phyloP scores from a whole-genome alignment of 2,329 filamentous ascomycete genomes.

The Zymoseptoria pseudotritici region DNA sequence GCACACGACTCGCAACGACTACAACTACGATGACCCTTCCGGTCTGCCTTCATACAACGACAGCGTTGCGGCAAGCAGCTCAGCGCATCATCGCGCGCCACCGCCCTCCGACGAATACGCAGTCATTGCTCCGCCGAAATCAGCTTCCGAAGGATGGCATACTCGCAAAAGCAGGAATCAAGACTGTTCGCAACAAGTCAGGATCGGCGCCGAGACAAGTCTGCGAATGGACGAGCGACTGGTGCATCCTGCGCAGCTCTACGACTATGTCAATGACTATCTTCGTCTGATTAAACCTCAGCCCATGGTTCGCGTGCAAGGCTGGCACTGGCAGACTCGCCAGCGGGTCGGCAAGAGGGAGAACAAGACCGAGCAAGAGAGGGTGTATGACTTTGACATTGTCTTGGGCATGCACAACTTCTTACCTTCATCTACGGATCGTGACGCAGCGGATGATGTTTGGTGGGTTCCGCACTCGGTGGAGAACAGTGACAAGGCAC shows the following conservation, averaged over 20 bases:
- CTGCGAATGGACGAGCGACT: constrained; percentile 25
- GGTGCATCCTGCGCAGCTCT: constrained; percentile 15
- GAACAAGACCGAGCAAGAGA: constrained; percentile 25
- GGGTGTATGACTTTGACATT: constrained; percentile 23
- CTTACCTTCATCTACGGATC: constrained; percentile 5
- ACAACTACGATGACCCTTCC: constrained; percentile 20
- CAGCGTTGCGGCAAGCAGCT: constrained; percentile 14
- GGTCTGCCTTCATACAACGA: constrained; percentile 24
- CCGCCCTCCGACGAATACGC: constrained; percentile 12
- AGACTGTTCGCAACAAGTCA: constrained; percentile 6
- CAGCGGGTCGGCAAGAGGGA: constrained; percentile 11
- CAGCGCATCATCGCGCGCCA: not conserved
- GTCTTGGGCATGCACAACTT: constrained; percentile 16
- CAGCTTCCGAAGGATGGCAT: not conserved
- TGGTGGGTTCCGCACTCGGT: constrained; percentile 38
- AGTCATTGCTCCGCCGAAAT: constrained; percentile 9
- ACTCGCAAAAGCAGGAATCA: constrained; percentile 3
- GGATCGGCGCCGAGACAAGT: constrained; percentile 16
- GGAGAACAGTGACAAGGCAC: constrained; percentile 52
- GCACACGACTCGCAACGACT: constrained; percentile 24
- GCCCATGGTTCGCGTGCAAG: constrained; percentile 20
- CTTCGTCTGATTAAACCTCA: constrained; percentile 17
- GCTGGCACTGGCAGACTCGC: constrained; percentile 21
- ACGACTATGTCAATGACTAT: constrained; percentile 20
- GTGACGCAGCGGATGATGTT: constrained; percentile 2